Conservation (phyloP, 2,329 filamentous ascomycete genomes). For the Aspergillus hiratsukae region DNA sequence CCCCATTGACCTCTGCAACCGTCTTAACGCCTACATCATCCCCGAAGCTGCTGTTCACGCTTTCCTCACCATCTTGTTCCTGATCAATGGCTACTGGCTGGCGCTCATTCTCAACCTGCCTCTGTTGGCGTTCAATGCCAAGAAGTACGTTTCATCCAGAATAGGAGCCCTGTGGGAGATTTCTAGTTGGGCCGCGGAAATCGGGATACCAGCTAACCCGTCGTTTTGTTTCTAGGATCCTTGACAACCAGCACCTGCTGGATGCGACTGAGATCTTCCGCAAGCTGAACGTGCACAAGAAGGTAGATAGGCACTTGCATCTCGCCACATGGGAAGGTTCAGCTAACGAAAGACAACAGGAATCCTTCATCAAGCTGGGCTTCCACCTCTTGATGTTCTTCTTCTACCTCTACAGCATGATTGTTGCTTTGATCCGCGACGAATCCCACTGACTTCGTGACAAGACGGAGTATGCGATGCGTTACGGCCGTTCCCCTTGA, state of each 20-base stretch:
- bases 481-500: conserved; percentile 25
- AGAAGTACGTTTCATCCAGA: conserved; percentile 69
- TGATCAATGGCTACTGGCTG: conserved; percentile 98
- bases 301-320: conserved; percentile 53
- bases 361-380: conserved; percentile 98
- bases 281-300: conserved; percentile 98
- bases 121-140: conserved; percentile 86
- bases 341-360: conserved; percentile 49
- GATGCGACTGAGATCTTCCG: conserved; percentile 99
- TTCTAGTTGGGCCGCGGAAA: background rate
- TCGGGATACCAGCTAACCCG: conserved; percentile 16
- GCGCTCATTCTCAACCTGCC: conserved; percentile 88
- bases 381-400: conserved; percentile 99
- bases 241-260: conserved; percentile 93
- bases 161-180: background rate
- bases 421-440: conserved; percentile 92
- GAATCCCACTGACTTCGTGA: conserved; percentile 68
- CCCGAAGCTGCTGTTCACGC: conserved; percentile 97
- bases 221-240: conserved; percentile 59
- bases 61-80: conserved; percentile 90
- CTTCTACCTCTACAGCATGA: conserved; percentile 99
- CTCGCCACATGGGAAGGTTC: background rate
- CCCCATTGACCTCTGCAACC: conserved; percentile 99
- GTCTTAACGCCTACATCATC: conserved; percentile 98
- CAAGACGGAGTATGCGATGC: conserved; percentile 38